Percentiles rank a stretch among this genome's conserved stretches.
Evolutionary conservation across 495 filamentous ascomycete species (phyloP).

Genomic region (Arthonia radiata): DNA sequence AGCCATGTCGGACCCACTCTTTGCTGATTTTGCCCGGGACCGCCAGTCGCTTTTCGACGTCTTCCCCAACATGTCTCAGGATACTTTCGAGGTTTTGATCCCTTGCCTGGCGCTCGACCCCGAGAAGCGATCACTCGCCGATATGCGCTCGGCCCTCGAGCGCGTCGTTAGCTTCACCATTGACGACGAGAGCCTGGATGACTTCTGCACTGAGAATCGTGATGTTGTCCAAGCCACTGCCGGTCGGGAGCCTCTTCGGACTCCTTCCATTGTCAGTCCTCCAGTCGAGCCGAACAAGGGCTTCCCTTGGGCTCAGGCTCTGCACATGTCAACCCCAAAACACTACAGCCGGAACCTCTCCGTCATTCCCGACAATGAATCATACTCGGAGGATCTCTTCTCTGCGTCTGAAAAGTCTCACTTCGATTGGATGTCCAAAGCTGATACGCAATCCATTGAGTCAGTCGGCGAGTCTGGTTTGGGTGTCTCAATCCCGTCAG

Average conservation of each 20-base stretch:
- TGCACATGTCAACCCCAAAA: conserved; percentile 53
- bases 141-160: conserved; percentile 47
- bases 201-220: conserved; percentile 71
- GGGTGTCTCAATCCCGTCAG: conserved; percentile 41
- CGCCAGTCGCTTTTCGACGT: conserved; percentile 91
- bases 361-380: conserved; percentile 53
- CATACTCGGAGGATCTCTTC: conserved; percentile 74
- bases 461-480: conserved; percentile 39
- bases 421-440: conserved; percentile 11
- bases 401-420: conserved; percentile 41
- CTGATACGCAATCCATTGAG: conserved; percentile 1
- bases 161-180: conserved; percentile 80
- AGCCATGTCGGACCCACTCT: conserved; percentile 64
- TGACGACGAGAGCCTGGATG: conserved; percentile 72
- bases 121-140: conserved; percentile 56
- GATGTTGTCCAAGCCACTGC: conserved; percentile 48
- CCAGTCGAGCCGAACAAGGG: conserved; percentile 48
- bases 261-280: conserved; percentile 80
- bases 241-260: conserved; percentile 86
- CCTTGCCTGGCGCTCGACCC: conserved; percentile 79
- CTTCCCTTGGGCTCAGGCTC: conserved; percentile 91
- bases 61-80: conserved; percentile 94
- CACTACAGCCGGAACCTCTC: conserved; percentile 65
- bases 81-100: conserved; percentile 79
- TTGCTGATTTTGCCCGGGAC: conserved; percentile 75